A percentile compares a stretch with the other conserved stretches of the same genome.
phyloP scores from a whole-genome alignment of 352 stramenopile species.

The Peronospora tabacina region DNA sequence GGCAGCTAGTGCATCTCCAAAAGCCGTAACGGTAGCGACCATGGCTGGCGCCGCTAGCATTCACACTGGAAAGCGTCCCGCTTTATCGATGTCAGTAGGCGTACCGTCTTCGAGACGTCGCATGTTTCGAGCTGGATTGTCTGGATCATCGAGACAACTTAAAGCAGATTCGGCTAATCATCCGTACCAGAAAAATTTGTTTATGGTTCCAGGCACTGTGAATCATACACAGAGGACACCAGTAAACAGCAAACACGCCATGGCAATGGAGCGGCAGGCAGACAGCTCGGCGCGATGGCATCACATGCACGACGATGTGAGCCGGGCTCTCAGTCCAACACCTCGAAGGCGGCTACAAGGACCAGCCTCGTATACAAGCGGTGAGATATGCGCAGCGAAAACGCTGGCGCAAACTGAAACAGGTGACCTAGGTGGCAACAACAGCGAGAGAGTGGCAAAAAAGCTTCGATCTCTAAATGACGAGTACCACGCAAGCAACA shows the following conservation, averaged over 20 bases:
- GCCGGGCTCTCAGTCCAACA: constrained; percentile 33
- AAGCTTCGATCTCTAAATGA: constrained; percentile 66
- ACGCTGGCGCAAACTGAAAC: constrained; percentile 36
- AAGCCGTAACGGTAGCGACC: constrained; percentile 2
- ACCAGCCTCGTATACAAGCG: constrained; percentile 24
- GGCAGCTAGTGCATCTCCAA: constrained; percentile 1
- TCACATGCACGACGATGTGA: constrained; percentile 73
- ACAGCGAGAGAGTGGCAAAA: constrained; percentile 53
- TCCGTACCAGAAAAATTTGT: constrained; percentile 12
- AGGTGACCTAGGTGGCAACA: constrained; percentile 51
- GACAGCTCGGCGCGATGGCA: constrained; percentile 43
- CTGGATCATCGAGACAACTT: constrained; percentile 21
- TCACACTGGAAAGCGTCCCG: constrained; percentile 13
- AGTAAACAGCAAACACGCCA: constrained; percentile 1
- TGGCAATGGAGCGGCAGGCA: constrained; percentile 24
- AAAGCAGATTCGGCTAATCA: constrained; percentile 20
- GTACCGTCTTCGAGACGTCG: constrained; percentile 14
- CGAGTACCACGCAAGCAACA: constrained; percentile 60
- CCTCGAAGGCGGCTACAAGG: constrained; percentile 23
- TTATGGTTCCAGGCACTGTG: constrained; percentile 1
- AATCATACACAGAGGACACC: constrained; percentile 4
- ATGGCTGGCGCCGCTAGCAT: constrained; percentile 1
- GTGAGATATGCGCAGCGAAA: constrained; percentile 27
- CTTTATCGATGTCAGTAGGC: constrained; percentile 1
- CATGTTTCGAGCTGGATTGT: constrained; percentile 12